Percentiles rank a stretch among this genome's conserved stretches.
phyloP scores from a whole-genome alignment of 192 early-diverging fungal genomes.

The Tieghemiomyces parasiticus region DNA sequence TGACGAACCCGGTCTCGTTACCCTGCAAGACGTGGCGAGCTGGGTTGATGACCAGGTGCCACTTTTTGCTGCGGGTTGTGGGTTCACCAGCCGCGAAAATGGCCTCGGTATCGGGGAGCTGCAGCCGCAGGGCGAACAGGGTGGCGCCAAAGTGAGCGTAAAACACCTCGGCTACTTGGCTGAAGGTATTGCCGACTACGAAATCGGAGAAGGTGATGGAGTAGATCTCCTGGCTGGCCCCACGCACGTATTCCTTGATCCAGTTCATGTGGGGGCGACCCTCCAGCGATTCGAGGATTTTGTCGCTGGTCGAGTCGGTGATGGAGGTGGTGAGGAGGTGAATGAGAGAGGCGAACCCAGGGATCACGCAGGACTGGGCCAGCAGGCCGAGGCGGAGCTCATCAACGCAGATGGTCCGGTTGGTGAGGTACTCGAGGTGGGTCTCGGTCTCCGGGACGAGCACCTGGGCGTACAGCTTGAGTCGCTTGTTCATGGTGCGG shows the following conservation, averaged over 20 bases:
- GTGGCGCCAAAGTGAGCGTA: conserved; percentile 39
- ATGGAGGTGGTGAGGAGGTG: conserved; percentile 50
- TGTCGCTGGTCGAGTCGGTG: conserved; percentile 28
- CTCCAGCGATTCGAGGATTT: conserved; percentile 20
- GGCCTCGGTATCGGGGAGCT: conserved; percentile 3
- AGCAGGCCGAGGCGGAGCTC: conserved; percentile 54
- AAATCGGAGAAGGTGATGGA: conserved; percentile 28
- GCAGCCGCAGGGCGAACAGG: conserved; percentile 38
- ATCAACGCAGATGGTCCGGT: conserved; percentile 53
- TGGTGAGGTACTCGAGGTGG: conserved; percentile 57
- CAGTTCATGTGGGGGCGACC: conserved; percentile 22
- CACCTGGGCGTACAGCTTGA: conserved; percentile 42
- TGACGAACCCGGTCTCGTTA: conserved; percentile 47
- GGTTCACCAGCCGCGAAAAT: not conserved
- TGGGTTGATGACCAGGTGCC: conserved; percentile 38
- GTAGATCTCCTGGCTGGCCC: conserved; percentile 51
- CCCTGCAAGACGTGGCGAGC: conserved; percentile 34
- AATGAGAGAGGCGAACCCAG: conserved; percentile 53
- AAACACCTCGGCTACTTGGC: conserved; percentile 33
- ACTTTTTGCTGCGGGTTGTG: not conserved
- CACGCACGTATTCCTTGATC: conserved; percentile 43
- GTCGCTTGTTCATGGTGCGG: conserved; percentile 9
- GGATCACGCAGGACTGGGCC: conserved; percentile 50
- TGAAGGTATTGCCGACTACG: conserved; percentile 34
- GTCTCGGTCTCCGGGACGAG: conserved; percentile 50